Evolutionary conservation across 768 basidiomycete genomes (phyloP), one percentile per base, ranked within the genome.

Genomic region (Phylloporus arenicola): DNA sequence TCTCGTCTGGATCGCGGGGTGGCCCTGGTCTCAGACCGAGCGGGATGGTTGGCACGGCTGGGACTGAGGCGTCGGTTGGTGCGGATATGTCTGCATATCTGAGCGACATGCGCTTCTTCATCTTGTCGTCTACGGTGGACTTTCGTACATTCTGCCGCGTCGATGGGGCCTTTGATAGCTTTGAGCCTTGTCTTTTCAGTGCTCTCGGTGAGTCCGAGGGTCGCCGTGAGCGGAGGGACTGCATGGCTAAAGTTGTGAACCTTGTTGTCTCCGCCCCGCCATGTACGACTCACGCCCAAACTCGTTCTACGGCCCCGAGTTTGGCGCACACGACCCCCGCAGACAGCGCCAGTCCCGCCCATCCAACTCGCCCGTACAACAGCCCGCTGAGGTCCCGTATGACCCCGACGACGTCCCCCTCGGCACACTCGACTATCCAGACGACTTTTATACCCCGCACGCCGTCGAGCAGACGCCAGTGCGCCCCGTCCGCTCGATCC

Each of bases 101-200:
- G 79, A 86, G 88, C 14, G 92, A 93, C 84, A 96, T 86, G 63
- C 94, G 87, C 70, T 92, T 92, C 79, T 92, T 92, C 70, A 96
- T 92, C 73, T 88, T 92, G 77, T 94, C 94, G 67, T 92, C 78
- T 52, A 84, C 77, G 49, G 68, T 52, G 8, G 70, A 70, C 19
- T 63, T 83, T 64, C 76, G 74, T 5, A 68, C 68, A 64, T 77
- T 76, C 55, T 75, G 67, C 58, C 73, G 58, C 9, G 45, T 54
- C 4, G 68, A 52, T 6, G 59, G 48, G 0, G 43, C 6, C 56
- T 67, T 69, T 55, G 64, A 50, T 42, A 69, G 64, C 56, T 61
- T 70, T 2, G 68, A 62, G n/a, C 47, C 54, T 43, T 61, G 44
- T 7, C 64, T 50, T 57, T 73, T 77, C 2, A 63, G 57, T 9